These are phyloP conservation scores for Cystofilobasidium ferigula DNA, from an alignment of 768 basidiomycete species.

Conservation along the genomic window DNA sequence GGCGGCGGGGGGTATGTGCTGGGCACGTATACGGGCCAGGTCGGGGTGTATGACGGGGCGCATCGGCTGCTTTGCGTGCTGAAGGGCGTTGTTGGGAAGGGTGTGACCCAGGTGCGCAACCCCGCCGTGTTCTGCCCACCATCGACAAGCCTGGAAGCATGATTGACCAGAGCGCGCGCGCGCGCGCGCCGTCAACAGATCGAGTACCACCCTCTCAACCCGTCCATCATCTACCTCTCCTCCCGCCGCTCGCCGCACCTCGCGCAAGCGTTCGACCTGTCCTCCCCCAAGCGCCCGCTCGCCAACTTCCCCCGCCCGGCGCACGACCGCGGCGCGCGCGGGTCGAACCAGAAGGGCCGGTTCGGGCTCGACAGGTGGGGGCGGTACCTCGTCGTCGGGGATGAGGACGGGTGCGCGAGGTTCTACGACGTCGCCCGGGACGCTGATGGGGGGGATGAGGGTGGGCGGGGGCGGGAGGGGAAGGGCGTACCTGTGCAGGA, in stretches of 20 bases:
- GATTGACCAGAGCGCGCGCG: too few species aligned
- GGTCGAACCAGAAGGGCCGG: slow-evolving; percentile 65
- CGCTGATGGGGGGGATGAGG: background rate
- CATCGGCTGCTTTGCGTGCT: slow-evolving; percentile 50
- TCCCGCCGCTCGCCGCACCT: slow-evolving; percentile 52
- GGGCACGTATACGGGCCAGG: slow-evolving; percentile 50
- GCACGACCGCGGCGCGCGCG: slow-evolving; percentile 37
- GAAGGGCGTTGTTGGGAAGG: slow-evolving; percentile 43
- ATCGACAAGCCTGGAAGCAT: slow-evolving; percentile 30
- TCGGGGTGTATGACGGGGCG: slow-evolving; percentile 43
- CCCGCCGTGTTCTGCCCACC: slow-evolving; percentile 17
- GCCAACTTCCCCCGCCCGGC: slow-evolving; percentile 27
- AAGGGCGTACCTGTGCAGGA: background rate
- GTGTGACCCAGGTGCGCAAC: slow-evolving; percentile 39
- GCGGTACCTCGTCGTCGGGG: slow-evolving; percentile 53
- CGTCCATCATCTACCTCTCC: slow-evolving; percentile 64
- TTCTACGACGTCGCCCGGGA: background rate
- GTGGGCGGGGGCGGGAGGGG: too few species aligned
- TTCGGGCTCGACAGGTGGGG: slow-evolving; percentile 70
- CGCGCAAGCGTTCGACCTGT: slow-evolving; percentile 70
- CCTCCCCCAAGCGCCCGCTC: slow-evolving; percentile 45
- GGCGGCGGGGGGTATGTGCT: slow-evolving; percentile 61
- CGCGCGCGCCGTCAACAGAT: slow-evolving; percentile 46
- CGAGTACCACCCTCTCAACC: slow-evolving; percentile 61
- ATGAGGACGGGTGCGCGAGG: slow-evolving; percentile 42